Percentiles rank a stretch among this genome's conserved stretches.
phyloP scores from a whole-genome alignment of 495 filamentous ascomycete species.

The Pseudevernia furfuracea region DNA sequence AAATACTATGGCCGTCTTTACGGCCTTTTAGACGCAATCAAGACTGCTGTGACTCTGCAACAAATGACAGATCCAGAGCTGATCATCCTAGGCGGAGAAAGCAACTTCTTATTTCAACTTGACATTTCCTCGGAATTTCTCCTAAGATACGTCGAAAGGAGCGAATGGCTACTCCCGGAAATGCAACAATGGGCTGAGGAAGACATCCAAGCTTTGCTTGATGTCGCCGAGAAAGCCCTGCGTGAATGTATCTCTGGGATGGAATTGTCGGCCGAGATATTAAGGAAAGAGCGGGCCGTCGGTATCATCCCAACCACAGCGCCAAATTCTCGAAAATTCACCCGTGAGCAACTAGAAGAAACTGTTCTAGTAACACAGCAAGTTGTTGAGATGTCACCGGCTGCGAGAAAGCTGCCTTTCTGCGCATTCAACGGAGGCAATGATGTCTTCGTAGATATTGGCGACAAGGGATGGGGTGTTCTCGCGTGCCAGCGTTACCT shows the following conservation, averaged over 20 bases:
- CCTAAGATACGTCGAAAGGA: constrained; percentile 54
- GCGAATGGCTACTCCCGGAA: constrained; percentile 74
- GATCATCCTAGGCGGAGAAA: constrained; percentile 85
- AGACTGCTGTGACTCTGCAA: constrained; percentile 37
- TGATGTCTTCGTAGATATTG: constrained; percentile 97
- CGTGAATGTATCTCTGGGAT: constrained; percentile 70
- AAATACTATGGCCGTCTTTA: constrained; percentile 78
- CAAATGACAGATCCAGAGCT: constrained; percentile 58
- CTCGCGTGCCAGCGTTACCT: constrained; percentile 89
- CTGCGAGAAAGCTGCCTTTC: constrained; percentile 70
- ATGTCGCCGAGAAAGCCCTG: constrained; percentile 77
- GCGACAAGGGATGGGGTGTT: constrained; percentile 95
- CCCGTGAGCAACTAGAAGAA: constrained; percentile 87
- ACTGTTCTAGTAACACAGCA: constrained; percentile 91
- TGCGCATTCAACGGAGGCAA: constrained; percentile 98
- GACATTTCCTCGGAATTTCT: constrained; percentile 45
- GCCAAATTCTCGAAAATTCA: constrained; percentile 50
- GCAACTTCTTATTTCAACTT: constrained; percentile 82
- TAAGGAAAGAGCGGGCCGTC: constrained; percentile 89
- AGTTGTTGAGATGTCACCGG: constrained; percentile 70
- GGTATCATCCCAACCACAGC: constrained; percentile 64
- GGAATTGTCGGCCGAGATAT: constrained; percentile 62
- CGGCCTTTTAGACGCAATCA: constrained; percentile 78
- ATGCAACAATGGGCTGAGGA: constrained; percentile 79
- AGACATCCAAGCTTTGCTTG: constrained; percentile 69